Base-by-base conservation (phyloP, 2,329 filamentous ascomycete species). In the Aspergillus nomiae region DNA sequence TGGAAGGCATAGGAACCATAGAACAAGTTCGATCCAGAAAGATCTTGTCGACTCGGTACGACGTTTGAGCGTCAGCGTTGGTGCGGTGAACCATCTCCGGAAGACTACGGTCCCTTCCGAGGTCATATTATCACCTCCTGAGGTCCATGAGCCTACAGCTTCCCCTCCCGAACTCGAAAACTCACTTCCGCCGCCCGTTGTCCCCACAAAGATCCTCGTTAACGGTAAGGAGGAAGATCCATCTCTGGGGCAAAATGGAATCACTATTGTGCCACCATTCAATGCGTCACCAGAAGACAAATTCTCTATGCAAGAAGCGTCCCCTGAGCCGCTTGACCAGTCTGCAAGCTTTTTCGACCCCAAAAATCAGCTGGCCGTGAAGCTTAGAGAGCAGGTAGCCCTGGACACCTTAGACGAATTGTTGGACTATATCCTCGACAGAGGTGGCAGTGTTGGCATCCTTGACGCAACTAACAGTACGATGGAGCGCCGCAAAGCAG, bases 401-500 rank as follows among this genome's bases (percentile, higher is more conserved):
- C 87, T 97, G 77, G 91, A 94, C 58, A 98, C 95, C 0, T 81
- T 98, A 57, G 92, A 99, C 71, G 95, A 99, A 74, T 84, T 98
- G 10, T 80, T 99, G 54, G 90, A 97, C 70, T 99, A 96, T 76
- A 88, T 99, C 12, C 83, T 98, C 38, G 84, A 89, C 28, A 85
- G 89, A 59, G 92, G 90, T 32, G 95, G 95, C 54, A 92, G 93
- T 34, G 92, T 98, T 11, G 95, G 95, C 43, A 98, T 99, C 66
- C 87, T 99, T 14, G 95, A 99, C 78, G 95, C 95, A 9, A 99
- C 95, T 9, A 99, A 99, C 81, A 97, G 94, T 81, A 99, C 95
- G 0, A 85, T 96, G 56, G 87, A 92, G 66, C 90, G 95, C 43
- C 88, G 95, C 56, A 89, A 94, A 77, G 85, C 91, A 30, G 86